These are phyloP conservation scores for Leishmania amazonensis DNA, from an alignment of 208 protist genomes.

Conservation along the genomic window DNA sequence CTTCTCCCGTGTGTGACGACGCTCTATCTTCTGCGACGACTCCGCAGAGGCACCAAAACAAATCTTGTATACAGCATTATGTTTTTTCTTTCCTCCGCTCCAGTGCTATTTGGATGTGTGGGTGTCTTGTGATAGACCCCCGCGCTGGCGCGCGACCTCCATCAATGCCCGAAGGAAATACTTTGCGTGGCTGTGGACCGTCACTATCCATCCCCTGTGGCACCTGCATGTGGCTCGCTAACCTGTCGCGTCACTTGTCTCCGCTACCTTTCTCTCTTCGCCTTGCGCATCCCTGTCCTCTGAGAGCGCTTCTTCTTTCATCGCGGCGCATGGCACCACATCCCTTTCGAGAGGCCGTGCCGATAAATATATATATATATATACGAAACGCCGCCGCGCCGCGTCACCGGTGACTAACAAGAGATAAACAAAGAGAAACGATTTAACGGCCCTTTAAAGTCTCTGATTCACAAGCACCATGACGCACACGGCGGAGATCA, in stretches of 20 bases:
- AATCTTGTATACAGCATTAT: not conserved
- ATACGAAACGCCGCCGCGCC: not conserved
- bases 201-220: not conserved
- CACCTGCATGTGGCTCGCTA: not conserved
- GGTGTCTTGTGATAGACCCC: not conserved
- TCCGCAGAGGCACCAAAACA: not conserved
- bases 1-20: not conserved
- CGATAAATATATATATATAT: no score
- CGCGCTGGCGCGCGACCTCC: no score
- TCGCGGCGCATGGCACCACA: not conserved
- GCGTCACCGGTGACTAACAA: not conserved
- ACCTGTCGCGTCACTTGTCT: not conserved
- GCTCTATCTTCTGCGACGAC: not conserved
- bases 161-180: no score
- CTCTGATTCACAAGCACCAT: not conserved
- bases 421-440: not conserved
- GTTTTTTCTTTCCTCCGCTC: not conserved
- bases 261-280: not conserved
- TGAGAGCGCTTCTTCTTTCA: not conserved
- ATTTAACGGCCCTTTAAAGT: not conserved
- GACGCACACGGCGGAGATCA: not conserved
- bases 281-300: not conserved
- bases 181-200: no score
- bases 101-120: not conserved
- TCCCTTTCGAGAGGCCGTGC: not conserved